Percentiles rank a stretch among this genome's conserved stretches.
These are phyloP conservation scores for Hysterangium stoloniferum DNA, from an alignment of 768 basidiomycete species.

Conservation along the genomic window DNA sequence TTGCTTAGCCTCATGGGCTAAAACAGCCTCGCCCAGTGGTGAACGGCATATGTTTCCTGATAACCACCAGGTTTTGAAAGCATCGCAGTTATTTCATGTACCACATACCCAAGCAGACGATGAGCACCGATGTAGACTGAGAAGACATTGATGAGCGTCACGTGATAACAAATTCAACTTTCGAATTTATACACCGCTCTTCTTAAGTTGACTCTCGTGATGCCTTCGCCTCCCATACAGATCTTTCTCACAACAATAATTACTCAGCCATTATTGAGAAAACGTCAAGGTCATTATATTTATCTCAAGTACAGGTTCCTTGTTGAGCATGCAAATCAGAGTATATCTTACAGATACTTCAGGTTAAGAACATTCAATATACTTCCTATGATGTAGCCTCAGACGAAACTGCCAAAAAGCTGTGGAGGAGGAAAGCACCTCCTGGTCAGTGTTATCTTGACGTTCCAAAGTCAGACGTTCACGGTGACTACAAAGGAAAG, in stretches of 20 bases:
- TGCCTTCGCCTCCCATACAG: slow-evolving; percentile 80
- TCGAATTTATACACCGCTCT: neutral
- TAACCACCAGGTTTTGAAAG: neutral
- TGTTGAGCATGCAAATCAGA: slow-evolving; percentile 35
- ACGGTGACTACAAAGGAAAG: slow-evolving; percentile 45
- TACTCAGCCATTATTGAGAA: slow-evolving; percentile 66
- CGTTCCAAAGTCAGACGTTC: slow-evolving; percentile 5
- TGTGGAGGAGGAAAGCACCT: slow-evolving; percentile 81
- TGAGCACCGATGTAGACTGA: slow-evolving; percentile 39
- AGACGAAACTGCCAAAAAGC: slow-evolving; percentile 67
- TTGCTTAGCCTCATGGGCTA: slow-evolving; percentile 57
- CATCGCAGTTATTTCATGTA: neutral
- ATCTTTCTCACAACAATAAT: slow-evolving; percentile 85
- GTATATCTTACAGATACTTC: slow-evolving; percentile 72
- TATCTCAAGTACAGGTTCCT: neutral
- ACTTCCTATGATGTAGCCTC: slow-evolving; percentile 80
- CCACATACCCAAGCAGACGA: slow-evolving; percentile 57
- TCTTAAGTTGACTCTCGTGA: too few relatives aligned
- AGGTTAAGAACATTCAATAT: slow-evolving; percentile 80
- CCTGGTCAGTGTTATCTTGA: slow-evolving; percentile 32
- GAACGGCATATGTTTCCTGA: slow-evolving; percentile 80
- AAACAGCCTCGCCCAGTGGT: slow-evolving; percentile 88
- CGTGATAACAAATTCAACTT: slow-evolving; percentile 7
- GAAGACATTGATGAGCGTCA: slow-evolving; percentile 2
- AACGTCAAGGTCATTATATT: slow-evolving; percentile 57